These are phyloP conservation scores for Coniella vitis DNA, from an alignment of 2,329 filamentous ascomycete genomes.

Conservation along the genomic window DNA sequence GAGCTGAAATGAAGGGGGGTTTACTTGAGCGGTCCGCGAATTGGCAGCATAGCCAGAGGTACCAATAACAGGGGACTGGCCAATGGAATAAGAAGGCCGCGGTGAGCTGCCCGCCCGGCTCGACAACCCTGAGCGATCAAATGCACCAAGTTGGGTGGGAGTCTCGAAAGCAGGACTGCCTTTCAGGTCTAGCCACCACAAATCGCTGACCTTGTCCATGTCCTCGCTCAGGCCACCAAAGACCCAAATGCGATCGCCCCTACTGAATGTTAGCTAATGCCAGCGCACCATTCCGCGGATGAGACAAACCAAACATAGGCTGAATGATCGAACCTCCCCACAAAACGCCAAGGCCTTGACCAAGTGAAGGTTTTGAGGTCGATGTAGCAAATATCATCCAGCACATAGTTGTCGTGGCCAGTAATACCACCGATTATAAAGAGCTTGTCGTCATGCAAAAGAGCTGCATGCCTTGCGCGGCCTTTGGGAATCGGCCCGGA, in stretches of 20 bases:
- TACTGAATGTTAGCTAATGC: slow-evolving; percentile 18
- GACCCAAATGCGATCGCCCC: slow-evolving; percentile 84
- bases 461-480: slow-evolving; percentile 84
- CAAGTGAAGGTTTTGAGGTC: slow-evolving; percentile 97
- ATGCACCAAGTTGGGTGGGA: slow-evolving; percentile 48
- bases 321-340: slow-evolving; percentile 89
- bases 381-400: slow-evolving; percentile 94
- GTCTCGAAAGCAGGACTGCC: slow-evolving; percentile 80
- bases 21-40: slow-evolving; percentile 60
- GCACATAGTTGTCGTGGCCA: slow-evolving; percentile 81
- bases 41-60: slow-evolving; percentile 61
- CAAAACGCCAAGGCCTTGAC: slow-evolving; percentile 94
- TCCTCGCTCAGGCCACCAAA: slow-evolving; percentile 92
- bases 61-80: slow-evolving; percentile 45
- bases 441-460: slow-evolving; percentile 91
- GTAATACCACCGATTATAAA: slow-evolving; percentile 96
- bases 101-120: slow-evolving; percentile 42
- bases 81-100: slow-evolving; percentile 44
- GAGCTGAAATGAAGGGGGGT: slow-evolving; percentile 57
- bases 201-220: slow-evolving; percentile 92
- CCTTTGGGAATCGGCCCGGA: slow-evolving; percentile 81
- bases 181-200: slow-evolving; percentile 96
- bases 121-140: slow-evolving; percentile 38
- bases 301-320: slow-evolving; percentile 70
- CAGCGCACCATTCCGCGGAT: background rate